These are phyloP conservation scores for Cucurbita ficifolia DNA, from an alignment of 306 rosid genomes.

Conservation along the genomic window DNA sequence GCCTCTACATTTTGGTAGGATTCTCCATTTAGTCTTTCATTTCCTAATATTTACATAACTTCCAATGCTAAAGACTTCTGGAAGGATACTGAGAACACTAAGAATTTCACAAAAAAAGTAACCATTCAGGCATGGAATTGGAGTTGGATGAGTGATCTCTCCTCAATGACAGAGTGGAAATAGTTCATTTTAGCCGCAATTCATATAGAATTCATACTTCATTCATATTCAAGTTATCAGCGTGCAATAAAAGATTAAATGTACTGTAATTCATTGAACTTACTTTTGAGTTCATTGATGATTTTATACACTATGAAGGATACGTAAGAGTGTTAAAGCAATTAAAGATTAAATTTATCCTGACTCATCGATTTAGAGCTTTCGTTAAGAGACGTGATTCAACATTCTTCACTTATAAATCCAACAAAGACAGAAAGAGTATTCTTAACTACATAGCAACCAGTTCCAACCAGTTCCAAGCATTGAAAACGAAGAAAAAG, in stretches of 20 bases:
- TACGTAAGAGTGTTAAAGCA: neutral
- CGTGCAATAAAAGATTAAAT: neutral
- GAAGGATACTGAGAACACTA: neutral
- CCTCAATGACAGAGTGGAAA: neutral
- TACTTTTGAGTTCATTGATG: too few relatives aligned
- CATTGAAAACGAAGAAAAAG: neutral
- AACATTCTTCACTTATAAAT: neutral
- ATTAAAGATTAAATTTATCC: too few relatives aligned
- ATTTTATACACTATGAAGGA: neutral
- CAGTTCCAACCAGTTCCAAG: neutral
- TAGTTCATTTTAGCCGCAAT: neutral
- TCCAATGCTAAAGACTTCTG: neutral
- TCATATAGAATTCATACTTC: neutral
- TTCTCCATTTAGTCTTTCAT: neutral
- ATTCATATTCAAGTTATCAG: neutral
- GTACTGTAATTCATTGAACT: neutral
- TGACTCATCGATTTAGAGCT: too few relatives aligned
- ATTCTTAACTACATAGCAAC: neutral
- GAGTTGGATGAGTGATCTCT: too few relatives aligned
- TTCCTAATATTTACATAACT: neutral
- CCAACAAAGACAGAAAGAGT: neutral
- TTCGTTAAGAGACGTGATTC: too few relatives aligned
- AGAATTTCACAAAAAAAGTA: neutral
- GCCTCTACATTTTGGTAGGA: neutral
- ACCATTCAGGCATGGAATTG: too few relatives aligned